These are phyloP conservation scores for Ogataea thermomethanolica DNA, from an alignment of 805 yeast species.

Conservation along the genomic window DNA sequence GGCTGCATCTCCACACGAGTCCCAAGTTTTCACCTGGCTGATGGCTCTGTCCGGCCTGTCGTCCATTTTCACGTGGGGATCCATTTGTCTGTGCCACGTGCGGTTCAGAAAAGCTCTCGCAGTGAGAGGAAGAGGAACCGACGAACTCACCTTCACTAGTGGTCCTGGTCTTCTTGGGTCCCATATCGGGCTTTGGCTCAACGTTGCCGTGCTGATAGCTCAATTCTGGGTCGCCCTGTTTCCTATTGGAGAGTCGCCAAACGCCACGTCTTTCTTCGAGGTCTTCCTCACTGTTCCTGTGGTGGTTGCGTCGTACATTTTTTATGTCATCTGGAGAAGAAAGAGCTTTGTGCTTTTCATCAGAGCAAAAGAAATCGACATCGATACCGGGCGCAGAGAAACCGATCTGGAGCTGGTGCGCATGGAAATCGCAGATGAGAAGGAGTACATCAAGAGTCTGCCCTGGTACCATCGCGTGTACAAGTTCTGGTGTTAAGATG, in stretches of 20 bases:
- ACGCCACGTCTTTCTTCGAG: slow-evolving; percentile 56
- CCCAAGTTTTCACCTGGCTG: slow-evolving; percentile 65
- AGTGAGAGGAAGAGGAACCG: slow-evolving; percentile 59
- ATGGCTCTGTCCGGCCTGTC: slow-evolving; percentile 73
- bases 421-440: slow-evolving; percentile 55
- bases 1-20: slow-evolving; percentile 53
- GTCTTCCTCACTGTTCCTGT: slow-evolving; percentile 62
- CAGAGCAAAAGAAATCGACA: slow-evolving; percentile 47
- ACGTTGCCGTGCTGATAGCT: slow-evolving; percentile 57
- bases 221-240: slow-evolving; percentile 80
- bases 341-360: slow-evolving; percentile 43
- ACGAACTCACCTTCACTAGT: slow-evolving; percentile 63
- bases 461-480: slow-evolving; percentile 47
- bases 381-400: slow-evolving; percentile 61
- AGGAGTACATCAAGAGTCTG: slow-evolving; percentile 41
- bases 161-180: slow-evolving; percentile 63
- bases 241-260: slow-evolving; percentile 54
- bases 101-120: slow-evolving; percentile 65
- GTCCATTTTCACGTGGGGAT: slow-evolving; percentile 73
- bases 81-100: slow-evolving; percentile 62
- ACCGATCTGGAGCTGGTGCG: slow-evolving; percentile 50
- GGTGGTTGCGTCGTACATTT: slow-evolving; percentile 44
- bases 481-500: slow-evolving; percentile 48
- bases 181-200: slow-evolving; percentile 56
- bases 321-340: slow-evolving; percentile 35